phyloP scores from a whole-genome alignment of 2,329 filamentous ascomycete species.

The Verticillium tricorpus region DNA sequence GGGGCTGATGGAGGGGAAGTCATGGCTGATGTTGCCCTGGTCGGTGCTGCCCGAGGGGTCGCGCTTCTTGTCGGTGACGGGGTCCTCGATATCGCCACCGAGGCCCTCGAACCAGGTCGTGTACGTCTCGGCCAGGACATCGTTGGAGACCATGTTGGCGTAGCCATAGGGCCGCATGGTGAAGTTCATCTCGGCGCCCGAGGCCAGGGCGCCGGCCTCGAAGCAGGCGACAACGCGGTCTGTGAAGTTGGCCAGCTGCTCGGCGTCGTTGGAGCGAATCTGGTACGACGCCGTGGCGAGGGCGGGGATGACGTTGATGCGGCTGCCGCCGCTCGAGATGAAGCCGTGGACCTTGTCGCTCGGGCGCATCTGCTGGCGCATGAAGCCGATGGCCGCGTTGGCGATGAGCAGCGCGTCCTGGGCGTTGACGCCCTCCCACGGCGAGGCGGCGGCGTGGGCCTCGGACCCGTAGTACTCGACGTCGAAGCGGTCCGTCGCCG shows the following conservation, averaged over 20 bases:
- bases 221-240: slow-evolving; percentile 24
- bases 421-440: slow-evolving; percentile 37
- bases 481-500: background rate
- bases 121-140: slow-evolving; percentile 18
- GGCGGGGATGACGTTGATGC: slow-evolving; percentile 34
- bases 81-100: slow-evolving; percentile 17
- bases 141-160: slow-evolving; percentile 24
- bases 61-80: slow-evolving; percentile 19
- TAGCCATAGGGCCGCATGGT: slow-evolving; percentile 25
- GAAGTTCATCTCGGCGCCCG: slow-evolving; percentile 28
- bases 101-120: slow-evolving; percentile 16
- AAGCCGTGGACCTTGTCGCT: slow-evolving; percentile 31
- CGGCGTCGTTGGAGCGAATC: slow-evolving; percentile 40
- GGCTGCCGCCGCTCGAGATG: slow-evolving; percentile 29
- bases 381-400: slow-evolving; percentile 22
- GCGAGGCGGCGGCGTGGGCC: slow-evolving; percentile 30
- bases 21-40: slow-evolving; percentile 24
- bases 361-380: slow-evolving; percentile 22
- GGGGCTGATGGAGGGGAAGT: slow-evolving; percentile 20
- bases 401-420: slow-evolving; percentile 30
- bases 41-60: slow-evolving; percentile 19
- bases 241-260: slow-evolving; percentile 13
- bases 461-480: background rate
- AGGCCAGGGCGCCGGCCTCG: slow-evolving; percentile 27
- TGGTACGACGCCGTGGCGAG: slow-evolving; percentile 55